phyloP scores from a whole-genome alignment of 306 rosid species.

The Bauhinia variegata region DNA sequence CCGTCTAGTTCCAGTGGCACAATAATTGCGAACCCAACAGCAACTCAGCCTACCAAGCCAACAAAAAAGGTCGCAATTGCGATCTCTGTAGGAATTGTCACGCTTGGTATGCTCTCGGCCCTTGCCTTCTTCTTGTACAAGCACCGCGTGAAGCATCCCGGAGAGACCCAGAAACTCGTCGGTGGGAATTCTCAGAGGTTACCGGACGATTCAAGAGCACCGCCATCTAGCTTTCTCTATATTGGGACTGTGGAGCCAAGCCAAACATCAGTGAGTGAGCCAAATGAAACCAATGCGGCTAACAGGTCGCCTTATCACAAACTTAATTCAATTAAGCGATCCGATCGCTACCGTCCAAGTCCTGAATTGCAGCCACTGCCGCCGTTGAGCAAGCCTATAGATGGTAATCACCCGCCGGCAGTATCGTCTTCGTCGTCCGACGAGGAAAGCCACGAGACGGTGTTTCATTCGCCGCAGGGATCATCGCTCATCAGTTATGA shows the following conservation, averaged over 20 bases:
- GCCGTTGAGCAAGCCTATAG: slow-evolving; percentile 49
- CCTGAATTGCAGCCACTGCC: slow-evolving; percentile 94
- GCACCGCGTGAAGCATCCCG: slow-evolving; percentile 58
- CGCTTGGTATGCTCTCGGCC: slow-evolving; percentile 78
- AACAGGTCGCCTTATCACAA: slow-evolving; percentile 62
- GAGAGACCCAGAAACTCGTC: slow-evolving; percentile 58
- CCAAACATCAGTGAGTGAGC: slow-evolving; percentile 39
- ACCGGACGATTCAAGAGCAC: slow-evolving; percentile 48
- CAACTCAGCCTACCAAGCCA: slow-evolving; percentile 70
- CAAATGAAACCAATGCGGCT: slow-evolving; percentile 22
- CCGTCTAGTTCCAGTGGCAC: slow-evolving; percentile 44
- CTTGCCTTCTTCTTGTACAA: slow-evolving; percentile 76
- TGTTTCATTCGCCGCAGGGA: slow-evolving; percentile 71
- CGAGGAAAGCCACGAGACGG: slow-evolving; percentile 65
- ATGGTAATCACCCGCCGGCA: slow-evolving; percentile 53
- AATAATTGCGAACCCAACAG: slow-evolving; percentile 65
- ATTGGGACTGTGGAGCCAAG: slow-evolving; percentile 86
- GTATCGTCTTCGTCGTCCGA: slow-evolving; percentile 49
- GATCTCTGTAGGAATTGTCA: slow-evolving; percentile 81
- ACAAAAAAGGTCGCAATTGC: slow-evolving; percentile 80
- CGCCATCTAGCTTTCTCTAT: slow-evolving; percentile 68
- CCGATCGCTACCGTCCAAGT: slow-evolving; percentile 82
- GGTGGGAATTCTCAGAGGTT: slow-evolving; percentile 43
- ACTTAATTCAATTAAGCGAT: slow-evolving; percentile 56
- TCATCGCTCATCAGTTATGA: slow-evolving; percentile 61